Conservation (phyloP, 805 yeast species). For the Starmerella cellae region DNA sequence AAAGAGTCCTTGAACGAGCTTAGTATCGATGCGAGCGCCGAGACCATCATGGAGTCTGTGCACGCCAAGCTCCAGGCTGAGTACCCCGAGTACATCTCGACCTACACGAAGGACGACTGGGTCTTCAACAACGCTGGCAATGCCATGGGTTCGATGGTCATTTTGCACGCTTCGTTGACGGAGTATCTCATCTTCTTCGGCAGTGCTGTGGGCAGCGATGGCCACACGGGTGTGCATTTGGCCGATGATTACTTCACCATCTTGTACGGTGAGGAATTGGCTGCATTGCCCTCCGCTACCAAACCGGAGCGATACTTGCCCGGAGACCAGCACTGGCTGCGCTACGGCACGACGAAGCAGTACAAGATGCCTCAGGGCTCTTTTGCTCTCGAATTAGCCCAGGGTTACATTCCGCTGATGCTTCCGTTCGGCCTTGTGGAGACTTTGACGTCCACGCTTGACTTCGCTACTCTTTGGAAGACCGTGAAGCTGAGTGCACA, state of each 20-base stretch:
- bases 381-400: constrained; percentile 89
- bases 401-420: constrained; percentile 98
- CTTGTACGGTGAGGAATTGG: constrained; percentile 62
- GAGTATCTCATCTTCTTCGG: constrained; percentile 93
- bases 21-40: constrained; percentile 33
- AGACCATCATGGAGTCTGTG: constrained; percentile 18
- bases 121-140: constrained; percentile 96
- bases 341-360: constrained; percentile 65
- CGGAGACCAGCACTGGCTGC: constrained; percentile 74
- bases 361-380: constrained; percentile 71
- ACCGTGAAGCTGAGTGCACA: constrained; percentile 65
- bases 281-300: constrained; percentile 53
- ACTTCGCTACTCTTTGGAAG: constrained; percentile 49
- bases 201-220: constrained; percentile 86
- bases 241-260: constrained; percentile 97
- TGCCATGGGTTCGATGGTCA: constrained; percentile 89
- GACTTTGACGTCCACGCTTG: constrained; percentile 66
- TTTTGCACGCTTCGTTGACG: constrained; percentile 83
- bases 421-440: constrained; percentile 89
- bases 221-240: constrained; percentile 89
- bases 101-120: constrained; percentile 71
- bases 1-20: constrained; percentile 40
- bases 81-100: constrained; percentile 67
- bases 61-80: constrained; percentile 42
- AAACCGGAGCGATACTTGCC: constrained; percentile 63